Evolutionary conservation across 768 basidiomycete genomes (phyloP).

Genomic region (Punctularia strigosozonata): DNA sequence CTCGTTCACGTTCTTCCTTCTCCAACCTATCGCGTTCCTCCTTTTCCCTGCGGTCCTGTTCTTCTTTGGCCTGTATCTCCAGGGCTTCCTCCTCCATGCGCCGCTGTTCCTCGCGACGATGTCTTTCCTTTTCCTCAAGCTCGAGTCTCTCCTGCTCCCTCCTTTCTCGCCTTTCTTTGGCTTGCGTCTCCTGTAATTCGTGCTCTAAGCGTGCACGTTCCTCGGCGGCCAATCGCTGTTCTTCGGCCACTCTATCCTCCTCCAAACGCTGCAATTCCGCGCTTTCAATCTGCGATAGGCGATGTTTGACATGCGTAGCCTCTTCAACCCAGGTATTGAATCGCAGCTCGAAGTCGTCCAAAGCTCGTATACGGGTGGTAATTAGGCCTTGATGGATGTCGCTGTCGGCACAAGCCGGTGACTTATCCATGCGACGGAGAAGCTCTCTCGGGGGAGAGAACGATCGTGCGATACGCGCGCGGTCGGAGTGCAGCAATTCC

Average conservation of each 20-base stretch:
- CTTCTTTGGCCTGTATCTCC: conserved; percentile 18
- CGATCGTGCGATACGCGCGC: conserved; percentile 29
- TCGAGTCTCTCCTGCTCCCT: conserved; percentile 3
- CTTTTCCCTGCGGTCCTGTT: conserved; percentile 12
- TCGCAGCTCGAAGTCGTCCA: conserved; percentile 39
- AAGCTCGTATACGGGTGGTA: conserved; percentile 32
- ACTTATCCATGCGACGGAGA: conserved; percentile 42
- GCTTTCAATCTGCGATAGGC: conserved; percentile 28
- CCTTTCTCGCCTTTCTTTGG: background rate
- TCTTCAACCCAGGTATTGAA: conserved; percentile 37
- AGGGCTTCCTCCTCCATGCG: conserved; percentile 8
- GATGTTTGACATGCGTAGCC: conserved; percentile 17
- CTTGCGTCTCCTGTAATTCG: background rate
- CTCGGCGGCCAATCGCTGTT: conserved; percentile 8
- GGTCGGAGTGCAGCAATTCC: conserved; percentile 19
- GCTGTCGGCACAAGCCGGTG: conserved; percentile 29
- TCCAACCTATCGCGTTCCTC: conserved; percentile 13
- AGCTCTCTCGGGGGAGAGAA: conserved; percentile 43
- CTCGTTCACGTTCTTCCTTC: conserved; percentile 12
- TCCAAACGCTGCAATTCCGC: conserved; percentile 31
- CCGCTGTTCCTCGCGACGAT: conserved; percentile 5
- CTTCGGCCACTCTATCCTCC: conserved; percentile 15
- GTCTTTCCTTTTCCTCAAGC: conserved; percentile 4
- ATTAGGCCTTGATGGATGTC: conserved; percentile 36
- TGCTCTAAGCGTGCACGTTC: conserved; percentile 7